Evolutionary conservation across 441 rosid species (phyloP).

Genomic region (Lagerstroemia fauriei): DNA sequence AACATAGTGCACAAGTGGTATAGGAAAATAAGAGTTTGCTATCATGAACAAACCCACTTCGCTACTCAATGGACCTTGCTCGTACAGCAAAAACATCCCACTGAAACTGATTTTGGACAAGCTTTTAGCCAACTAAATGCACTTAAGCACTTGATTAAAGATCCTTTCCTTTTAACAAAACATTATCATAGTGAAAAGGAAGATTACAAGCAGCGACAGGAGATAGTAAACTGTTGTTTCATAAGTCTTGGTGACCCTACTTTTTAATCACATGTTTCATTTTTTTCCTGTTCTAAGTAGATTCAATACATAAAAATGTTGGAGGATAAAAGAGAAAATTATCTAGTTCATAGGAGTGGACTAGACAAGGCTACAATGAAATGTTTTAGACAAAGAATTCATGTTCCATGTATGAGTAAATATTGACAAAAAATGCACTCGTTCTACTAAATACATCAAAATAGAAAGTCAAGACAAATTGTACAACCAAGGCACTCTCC

Average conservation of each 20-base stretch:
- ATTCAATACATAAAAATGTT: background rate
- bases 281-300: background rate
- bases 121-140: background rate
- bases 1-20: background rate
- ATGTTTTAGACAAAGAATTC: background rate
- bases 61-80: background rate
- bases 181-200: background rate
- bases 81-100: background rate
- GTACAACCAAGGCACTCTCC: background rate
- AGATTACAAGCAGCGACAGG: background rate
- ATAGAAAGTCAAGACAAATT: background rate
- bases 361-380: background rate
- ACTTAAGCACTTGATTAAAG: background rate
- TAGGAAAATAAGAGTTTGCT: background rate
- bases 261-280: background rate
- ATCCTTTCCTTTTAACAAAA: background rate
- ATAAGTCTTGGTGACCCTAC: background rate
- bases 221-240: background rate
- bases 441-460: background rate
- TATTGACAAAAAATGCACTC: background rate
- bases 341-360: background rate
- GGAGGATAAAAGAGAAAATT: background rate
- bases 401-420: background rate
- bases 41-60: background rate
- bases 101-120: background rate